Base-by-base conservation (phyloP, 257 asterid genomes). In the Fraxinus americana region DNA sequence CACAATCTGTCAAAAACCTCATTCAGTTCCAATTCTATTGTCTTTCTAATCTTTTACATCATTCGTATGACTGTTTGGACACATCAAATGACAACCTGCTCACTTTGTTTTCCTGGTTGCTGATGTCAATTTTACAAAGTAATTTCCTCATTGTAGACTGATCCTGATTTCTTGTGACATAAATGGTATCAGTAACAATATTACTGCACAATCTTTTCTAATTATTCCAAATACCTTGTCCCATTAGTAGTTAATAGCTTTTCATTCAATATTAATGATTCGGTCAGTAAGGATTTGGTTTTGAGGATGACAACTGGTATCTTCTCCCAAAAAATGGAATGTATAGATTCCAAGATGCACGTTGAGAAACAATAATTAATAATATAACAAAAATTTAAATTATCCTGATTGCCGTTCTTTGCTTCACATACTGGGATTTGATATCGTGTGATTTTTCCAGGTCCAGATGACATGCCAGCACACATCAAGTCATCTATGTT, bases 391-490 rank as follows among this genome's bases (percentile, higher is more conserved):
- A 67, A 76, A 67, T 34, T 21, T 59, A 72, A 11, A 19, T 4
- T 7, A 9, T 71, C 67, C 36, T 30, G 63, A 70, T 61, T 80
- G 41, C 29, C 29, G n/a, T 48, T 12, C 2, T 54, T 50, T 23
- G 67, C 67, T 65, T 38, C 75, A 34, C 45, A 32, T 19, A 14
- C 41, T 7, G 69, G 77, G 65, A 67, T 81, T 52, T 78, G 17
- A 75, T n/a, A 30, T 75, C 43, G 2, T 79, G 79, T 67, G 67
- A 79, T 82, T 80, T 78, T 79, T 83, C 81, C 93, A 95, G 99
- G 98, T 75, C 97, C 98, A 32, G 99, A 95, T 83, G 99, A 93
- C 90, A 95, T 95, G 99, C 99, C 98, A 5, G 98, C 99, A 45
- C 98, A 93, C 67, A 90, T 95, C 86, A 95, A 95, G 87, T 95